Evolutionary conservation across 768 basidiomycete species (phyloP), one percentile per base, ranked within the genome.

Genomic region (Collybia sp.): DNA sequence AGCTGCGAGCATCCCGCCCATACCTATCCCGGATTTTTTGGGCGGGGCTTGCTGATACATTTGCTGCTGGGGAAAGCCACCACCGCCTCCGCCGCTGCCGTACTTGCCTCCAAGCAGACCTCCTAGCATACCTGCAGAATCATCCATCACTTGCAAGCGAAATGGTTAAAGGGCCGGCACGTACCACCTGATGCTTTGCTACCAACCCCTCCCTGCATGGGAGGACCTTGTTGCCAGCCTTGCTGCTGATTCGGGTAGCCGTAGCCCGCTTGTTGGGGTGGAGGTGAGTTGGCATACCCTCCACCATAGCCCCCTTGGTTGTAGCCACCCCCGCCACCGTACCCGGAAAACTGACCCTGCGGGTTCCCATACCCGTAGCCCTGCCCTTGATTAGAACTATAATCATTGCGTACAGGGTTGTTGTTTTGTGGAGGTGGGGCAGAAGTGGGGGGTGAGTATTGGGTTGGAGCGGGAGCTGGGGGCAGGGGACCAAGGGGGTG

Each of bases 401-500:
- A 48, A 50, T 32, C 43, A 44, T 19, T 48, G 45, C 45, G 41
- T 36, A 25, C 48, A 42, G 50, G 53, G 38, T 62, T 63, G 53
- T 65, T 63, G 17, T 59, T 50, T 2, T 64, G 63, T 1, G 79
- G 75, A 0, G 83, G 82, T 8, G 77, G 67, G 15, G 35, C 35
- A 37, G 73, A 71, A 0, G 62, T 43, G 8, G 72, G 74, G 10
- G 72, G 66, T 15, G 63, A 58, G 53, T 69, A 73, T 50, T 61
- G 60, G 17, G 62, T 55, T 6, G 70, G 72, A 1, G 75, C 64
- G 20, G 68, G 57, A 20, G 64, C 25, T 25, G 69, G 61, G 2
- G 68, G 64, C 3, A 72, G 63, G 4, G 78, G 69, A 3, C 81
- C 83, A n/a, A 75, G 62, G 0, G 88, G 88, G 53, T 88, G 88